phyloP scores from a whole-genome alignment of 345 rosid species.

The Populus alba region DNA sequence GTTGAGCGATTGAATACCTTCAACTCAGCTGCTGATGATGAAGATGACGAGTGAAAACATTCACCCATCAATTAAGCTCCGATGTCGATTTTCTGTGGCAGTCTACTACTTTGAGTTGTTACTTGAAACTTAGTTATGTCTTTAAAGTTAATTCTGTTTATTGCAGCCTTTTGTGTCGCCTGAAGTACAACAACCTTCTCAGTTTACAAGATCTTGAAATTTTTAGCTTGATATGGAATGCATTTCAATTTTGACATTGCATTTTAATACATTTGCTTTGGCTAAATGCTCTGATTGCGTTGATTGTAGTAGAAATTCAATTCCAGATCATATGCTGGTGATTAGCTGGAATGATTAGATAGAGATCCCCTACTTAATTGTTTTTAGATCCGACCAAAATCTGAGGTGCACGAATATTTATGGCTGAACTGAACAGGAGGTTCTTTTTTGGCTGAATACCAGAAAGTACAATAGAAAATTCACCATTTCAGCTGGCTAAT shows the following conservation, averaged over 20 bases:
- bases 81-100: background rate
- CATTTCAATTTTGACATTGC: slow-evolving; percentile 22
- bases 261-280: background rate
- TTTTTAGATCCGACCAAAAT: too few species aligned
- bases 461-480: too few species aligned
- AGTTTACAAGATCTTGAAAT: slow-evolving; percentile 14
- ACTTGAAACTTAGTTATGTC: slow-evolving; percentile 1
- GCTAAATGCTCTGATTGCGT: background rate
- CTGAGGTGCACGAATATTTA: too few species aligned
- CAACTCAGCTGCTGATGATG: slow-evolving; percentile 50
- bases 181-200: background rate
- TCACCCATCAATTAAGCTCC: background rate
- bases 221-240: slow-evolving; percentile 19
- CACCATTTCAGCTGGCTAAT: too few species aligned
- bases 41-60: slow-evolving; percentile 30
- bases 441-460: too few species aligned
- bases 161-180: slow-evolving; percentile 2
- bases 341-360: background rate
- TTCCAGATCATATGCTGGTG: background rate
- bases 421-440: too few species aligned
- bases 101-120: background rate
- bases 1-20: slow-evolving; percentile 68
- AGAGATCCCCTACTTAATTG: too few species aligned
- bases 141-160: background rate
- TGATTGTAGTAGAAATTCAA: too few species aligned